Percentiles rank a stretch among this genome's conserved stretches.
These are phyloP conservation scores for Spatholobus suberectus DNA, from an alignment of 306 rosid species.

Conservation along the genomic window DNA sequence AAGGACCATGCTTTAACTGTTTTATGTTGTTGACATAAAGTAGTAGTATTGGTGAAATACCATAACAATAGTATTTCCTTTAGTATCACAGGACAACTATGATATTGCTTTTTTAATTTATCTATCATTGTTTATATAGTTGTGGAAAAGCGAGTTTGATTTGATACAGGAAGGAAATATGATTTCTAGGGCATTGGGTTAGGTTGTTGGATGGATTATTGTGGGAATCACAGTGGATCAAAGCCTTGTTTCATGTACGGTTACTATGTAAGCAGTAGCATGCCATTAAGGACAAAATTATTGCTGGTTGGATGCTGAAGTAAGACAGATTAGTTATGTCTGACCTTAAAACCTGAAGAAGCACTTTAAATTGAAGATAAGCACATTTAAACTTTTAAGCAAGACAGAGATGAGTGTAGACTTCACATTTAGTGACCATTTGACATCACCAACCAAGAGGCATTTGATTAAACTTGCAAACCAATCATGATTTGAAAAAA, in stretches of 20 bases:
- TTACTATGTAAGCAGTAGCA: too few relatives aligned
- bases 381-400: background rate
- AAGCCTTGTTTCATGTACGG: background rate
- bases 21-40: background rate
- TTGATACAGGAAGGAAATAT: background rate
- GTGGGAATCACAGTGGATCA: background rate
- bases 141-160: background rate
- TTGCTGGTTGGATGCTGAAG: background rate
- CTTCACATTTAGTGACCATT: constrained; percentile 13
- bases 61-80: background rate
- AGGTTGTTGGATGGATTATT: background rate
- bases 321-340: background rate
- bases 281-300: background rate
- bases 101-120: background rate
- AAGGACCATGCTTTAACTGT: background rate
- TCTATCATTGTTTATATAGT: background rate
- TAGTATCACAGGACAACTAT: background rate
- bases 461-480: constrained; percentile 19
- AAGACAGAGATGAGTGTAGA: background rate
- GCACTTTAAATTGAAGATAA: background rate
- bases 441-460: background rate
- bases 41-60: background rate
- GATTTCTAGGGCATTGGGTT: background rate
- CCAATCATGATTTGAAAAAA: background rate
- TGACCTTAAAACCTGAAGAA: background rate